These are phyloP conservation scores for Castanea crenata DNA, from an alignment of 306 rosid species.

Conservation along the genomic window DNA sequence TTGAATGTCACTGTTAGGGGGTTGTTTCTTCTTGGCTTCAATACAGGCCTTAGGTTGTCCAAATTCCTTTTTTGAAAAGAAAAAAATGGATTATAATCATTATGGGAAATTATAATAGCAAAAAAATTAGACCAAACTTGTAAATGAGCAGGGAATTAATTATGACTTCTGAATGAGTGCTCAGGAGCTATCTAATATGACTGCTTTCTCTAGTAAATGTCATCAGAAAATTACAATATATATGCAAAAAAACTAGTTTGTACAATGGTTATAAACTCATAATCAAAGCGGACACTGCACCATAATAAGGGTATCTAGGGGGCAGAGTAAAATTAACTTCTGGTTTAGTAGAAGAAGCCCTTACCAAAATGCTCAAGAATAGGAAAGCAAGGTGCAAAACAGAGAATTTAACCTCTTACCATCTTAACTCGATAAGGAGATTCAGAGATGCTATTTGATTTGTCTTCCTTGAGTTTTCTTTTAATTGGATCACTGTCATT, in stretches of 20 bases:
- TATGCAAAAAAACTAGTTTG: not conserved
- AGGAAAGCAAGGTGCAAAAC: not conserved
- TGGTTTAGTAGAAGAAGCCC: not conserved
- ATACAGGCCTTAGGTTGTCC: slow-evolving; percentile 31
- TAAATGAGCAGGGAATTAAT: not conserved
- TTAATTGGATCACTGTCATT: slow-evolving; percentile 54
- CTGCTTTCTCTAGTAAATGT: not conserved
- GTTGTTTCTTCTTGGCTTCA: slow-evolving; percentile 53
- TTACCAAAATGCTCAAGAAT: not conserved
- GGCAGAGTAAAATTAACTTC: not conserved
- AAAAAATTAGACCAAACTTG: not conserved
- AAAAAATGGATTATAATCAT: slow-evolving; percentile 3
- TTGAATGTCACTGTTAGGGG: slow-evolving; percentile 42
- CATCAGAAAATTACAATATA: not conserved
- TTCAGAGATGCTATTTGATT: slow-evolving; percentile 28
- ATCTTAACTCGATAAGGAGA: slow-evolving; percentile 35
- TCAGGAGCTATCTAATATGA: not conserved
- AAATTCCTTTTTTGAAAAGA: slow-evolving; percentile 39
- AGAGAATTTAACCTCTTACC: slow-evolving; percentile 34
- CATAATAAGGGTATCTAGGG: not conserved
- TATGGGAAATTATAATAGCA: not conserved
- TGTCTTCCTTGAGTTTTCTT: slow-evolving; percentile 49
- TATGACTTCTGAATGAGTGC: not conserved
- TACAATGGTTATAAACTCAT: not conserved
- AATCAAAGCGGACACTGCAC: not conserved